Base-by-base conservation (phyloP, 176 grass and related monocot genomes). In the Phoenix dactylifera region DNA sequence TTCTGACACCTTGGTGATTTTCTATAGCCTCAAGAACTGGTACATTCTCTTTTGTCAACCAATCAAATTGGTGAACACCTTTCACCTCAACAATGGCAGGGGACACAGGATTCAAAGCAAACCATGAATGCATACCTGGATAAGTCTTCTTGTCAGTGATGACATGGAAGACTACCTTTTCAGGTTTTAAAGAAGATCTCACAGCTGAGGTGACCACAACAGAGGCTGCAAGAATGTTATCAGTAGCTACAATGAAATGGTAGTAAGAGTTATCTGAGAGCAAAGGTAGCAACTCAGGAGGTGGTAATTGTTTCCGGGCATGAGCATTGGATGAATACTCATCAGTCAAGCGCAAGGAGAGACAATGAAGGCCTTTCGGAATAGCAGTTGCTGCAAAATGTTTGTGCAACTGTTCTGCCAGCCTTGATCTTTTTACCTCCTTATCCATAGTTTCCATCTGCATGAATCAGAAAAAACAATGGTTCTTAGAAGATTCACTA, bases 121-220 rank as follows among this genome's bases (percentile, higher is more conserved):
- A 97, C 92, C 92, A 97, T 32, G 92, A 97, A 70, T 91, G 87
- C 92, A 98, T 98, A 55, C 84, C 84, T 48, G 93, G 87, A 79
- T 98, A 98, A 16, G 93, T 98, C 79, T 92, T 98, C 65, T 98
- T 98, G 60, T 98, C 93, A 56, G 93, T 98, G 58, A 98, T 86
- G 19, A 98, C 76, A 78, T 98, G 93, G 71, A 98, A 85, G 18
- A 98, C 86, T 72, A 89, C 72, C 67, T 67, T 98, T 64, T 85
- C 79, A 83, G 87, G 87, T 16, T 91, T 92, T 69, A 80, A 68
- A n/a, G 88, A 85, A 51, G 88, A 84, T 74, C 55, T 83, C 57
- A 92, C 68, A 60, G 82, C 75, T 17, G 93, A 98, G 59, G 50
- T 79, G 63, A 90, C 87, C 10, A 98, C 93, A 76, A 98, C 93